Evolutionary conservation across 352 stramenopile genomes (phyloP).

Genomic region (Phytophthora citrophthora): DNA sequence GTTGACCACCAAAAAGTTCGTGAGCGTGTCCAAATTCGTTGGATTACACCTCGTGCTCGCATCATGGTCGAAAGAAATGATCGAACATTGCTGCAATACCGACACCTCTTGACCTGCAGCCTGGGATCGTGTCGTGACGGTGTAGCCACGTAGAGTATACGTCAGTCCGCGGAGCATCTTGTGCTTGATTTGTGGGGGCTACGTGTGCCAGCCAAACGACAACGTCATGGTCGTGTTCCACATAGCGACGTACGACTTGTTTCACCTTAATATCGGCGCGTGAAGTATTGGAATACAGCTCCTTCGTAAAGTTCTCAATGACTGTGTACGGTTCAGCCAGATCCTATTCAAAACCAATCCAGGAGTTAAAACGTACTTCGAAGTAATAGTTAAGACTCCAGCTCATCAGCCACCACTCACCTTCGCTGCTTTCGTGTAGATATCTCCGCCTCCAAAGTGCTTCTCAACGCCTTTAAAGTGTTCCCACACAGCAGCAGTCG

Average conservation of each 20-base stretch:
- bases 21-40: constrained; percentile 36
- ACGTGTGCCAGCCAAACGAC: constrained; percentile 61
- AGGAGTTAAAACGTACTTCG: too few species aligned
- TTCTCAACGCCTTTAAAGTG: constrained; percentile 31
- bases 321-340: constrained; percentile 29
- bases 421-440: constrained; percentile 30
- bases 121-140: constrained; percentile 45
- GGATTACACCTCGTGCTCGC: constrained; percentile 16
- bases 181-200: constrained; percentile 57
- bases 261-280: constrained; percentile 30
- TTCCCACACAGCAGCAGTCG: constrained; percentile 23
- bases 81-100: constrained; percentile 23
- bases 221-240: constrained; percentile 56
- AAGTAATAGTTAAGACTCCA: too few species aligned
- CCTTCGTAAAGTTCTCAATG: constrained; percentile 30
- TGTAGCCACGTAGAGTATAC: constrained; percentile 59
- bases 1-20: constrained; percentile 47
- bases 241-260: constrained; percentile 42
- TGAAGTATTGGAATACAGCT: constrained; percentile 20
- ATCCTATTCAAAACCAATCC: constrained; percentile 9
- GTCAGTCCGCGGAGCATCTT: constrained; percentile 35
- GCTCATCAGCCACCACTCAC: constrained; percentile 1
- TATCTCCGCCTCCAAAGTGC: constrained; percentile 21
- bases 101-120: constrained; percentile 19
- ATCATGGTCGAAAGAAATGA: constrained; percentile 52